Evolutionary conservation across 371 early-diverging fungal genomes (phyloP), one percentile per base, ranked within the genome.

Genomic region (Saksenaea vasiformis): DNA sequence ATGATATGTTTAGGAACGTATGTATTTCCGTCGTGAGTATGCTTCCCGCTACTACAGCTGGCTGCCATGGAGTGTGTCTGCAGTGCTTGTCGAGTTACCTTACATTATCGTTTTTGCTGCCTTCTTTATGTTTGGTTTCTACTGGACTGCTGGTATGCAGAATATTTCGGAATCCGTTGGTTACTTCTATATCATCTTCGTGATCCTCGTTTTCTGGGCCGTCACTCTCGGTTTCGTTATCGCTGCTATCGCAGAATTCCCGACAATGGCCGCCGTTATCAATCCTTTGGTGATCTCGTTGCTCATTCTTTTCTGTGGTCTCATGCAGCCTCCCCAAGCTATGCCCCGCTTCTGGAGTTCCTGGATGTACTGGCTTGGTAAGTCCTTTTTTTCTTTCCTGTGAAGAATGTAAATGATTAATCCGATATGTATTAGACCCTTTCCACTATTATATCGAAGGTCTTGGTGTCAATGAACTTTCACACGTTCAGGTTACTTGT

Each of bases 361-460:
- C 0, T 89, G 89, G 89, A 83, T 92, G 78, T 90, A 89, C 68
- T 85, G 83, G 79, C 60, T 89, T 3, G 70, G 65, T 55, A 39
- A 39, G 31, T 37, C 0, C 27, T 17, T 22, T 15, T 58, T 38
- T 24, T 39, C 13, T 19, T 22, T 58, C 17, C 15, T 56, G 13
- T 17, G 27, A 9, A 17, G 2, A 39, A n/a, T n/a, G n/a, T 0
- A 37, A n/a, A 56, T 38, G 24, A 47, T 15, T 43, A 26, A 56
- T 15, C 8, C 55, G n/a, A 34, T n/a, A 15, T 28, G 10, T 56
- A 14, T 3, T 38, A 38, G 80, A 83, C 54, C 89, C 89, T 7
- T 86, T 83, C 78, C 82, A 82, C 43, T 91, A 92, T 66, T 77
- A 84, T 19, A 74, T 88, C 38, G 92, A 91, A 64, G 90, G 86